A percentile compares a stretch with the other conserved stretches of the same genome.
phyloP scores from a whole-genome alignment of 306 rosid genomes.

The Prunus armeniaca region DNA sequence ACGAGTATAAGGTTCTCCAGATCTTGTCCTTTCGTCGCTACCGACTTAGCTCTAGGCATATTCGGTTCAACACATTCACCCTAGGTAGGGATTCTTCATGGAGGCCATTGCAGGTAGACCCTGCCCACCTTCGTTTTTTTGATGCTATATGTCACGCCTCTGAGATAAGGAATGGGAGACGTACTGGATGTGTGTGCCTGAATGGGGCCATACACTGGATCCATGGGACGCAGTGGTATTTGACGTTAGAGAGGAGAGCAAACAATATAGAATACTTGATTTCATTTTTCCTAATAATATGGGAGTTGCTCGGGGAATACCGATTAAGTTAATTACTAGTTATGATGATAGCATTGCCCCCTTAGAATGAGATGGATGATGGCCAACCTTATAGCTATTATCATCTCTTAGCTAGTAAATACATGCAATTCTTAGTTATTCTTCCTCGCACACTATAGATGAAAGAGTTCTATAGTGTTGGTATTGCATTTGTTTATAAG shows the following conservation, averaged over 20 bases:
- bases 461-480: too few species aligned
- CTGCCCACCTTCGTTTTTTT: background rate
- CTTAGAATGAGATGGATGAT: background rate
- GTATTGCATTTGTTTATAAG: too few species aligned
- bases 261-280: background rate
- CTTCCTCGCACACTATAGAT: too few species aligned
- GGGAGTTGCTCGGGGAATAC: background rate
- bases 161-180: background rate
- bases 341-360: background rate
- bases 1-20: too few species aligned
- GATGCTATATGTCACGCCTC: background rate
- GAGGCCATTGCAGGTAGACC: background rate
- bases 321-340: background rate
- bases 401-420: too few species aligned
- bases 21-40: too few species aligned
- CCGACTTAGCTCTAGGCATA: accelerated
- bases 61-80: background rate
- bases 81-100: background rate
- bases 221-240: background rate
- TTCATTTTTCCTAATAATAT: background rate
- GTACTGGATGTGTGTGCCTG: background rate
- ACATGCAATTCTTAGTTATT: too few species aligned
- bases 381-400: too few species aligned
- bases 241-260: background rate
- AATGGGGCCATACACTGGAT: background rate